Conservation (phyloP, 2,329 filamentous ascomycete genomes). For the Pseudocercospora macadamiae region DNA sequence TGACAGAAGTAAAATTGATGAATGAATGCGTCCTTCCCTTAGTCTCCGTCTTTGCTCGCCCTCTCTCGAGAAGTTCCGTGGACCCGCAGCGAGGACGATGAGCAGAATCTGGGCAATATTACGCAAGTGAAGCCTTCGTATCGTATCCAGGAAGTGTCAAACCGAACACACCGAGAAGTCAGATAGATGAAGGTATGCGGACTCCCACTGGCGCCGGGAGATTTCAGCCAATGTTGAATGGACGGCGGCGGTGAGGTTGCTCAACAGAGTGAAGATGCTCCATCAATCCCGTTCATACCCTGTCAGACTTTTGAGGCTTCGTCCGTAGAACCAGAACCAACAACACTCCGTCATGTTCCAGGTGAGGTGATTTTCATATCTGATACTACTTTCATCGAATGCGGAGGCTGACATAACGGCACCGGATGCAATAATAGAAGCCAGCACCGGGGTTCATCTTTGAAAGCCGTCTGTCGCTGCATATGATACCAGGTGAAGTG, state of each 20-base stretch:
- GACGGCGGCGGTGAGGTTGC: background rate
- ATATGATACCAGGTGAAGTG: background rate
- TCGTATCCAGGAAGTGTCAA: background rate
- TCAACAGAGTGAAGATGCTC: background rate
- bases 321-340: background rate
- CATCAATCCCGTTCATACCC: background rate
- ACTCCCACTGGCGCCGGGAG: slow-evolving; percentile 4
- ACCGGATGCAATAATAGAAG: slow-evolving; percentile 4
- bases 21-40: slow-evolving; percentile 3
- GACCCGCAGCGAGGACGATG: background rate
- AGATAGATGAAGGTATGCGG: slow-evolving; percentile 15
- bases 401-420: background rate
- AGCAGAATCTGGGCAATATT: background rate
- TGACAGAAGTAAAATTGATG: slow-evolving; percentile 2
- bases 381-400: background rate
- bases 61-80: background rate
- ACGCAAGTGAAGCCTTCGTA: background rate
- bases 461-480: background rate
- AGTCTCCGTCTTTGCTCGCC: background rate
- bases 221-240: background rate
- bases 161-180: background rate
- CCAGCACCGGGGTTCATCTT: background rate
- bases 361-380: background rate
- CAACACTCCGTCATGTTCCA: background rate
- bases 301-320: background rate